Conservation (phyloP, 2,329 filamentous ascomycete species). For the Epichloe festucae region DNA sequence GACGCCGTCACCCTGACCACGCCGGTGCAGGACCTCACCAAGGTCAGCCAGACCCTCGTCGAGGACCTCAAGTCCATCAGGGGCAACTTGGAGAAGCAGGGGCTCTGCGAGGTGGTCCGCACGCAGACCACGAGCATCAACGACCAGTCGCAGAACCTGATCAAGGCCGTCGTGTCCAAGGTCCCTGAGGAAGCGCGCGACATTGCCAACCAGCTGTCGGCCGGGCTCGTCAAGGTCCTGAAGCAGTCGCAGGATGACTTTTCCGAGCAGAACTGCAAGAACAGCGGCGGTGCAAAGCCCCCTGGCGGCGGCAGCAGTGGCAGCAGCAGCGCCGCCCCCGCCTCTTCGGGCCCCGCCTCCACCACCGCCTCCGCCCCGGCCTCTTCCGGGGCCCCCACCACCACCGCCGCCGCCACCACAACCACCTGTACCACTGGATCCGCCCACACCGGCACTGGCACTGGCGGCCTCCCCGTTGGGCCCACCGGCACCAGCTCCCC, state of each 20-base stretch:
- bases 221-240: slow-evolving; percentile 11
- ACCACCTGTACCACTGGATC: neutral
- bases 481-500: neutral
- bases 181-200: slow-evolving; percentile 15
- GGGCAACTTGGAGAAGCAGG: slow-evolving; percentile 13
- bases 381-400: neutral
- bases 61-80: slow-evolving; percentile 14
- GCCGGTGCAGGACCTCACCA: slow-evolving; percentile 11
- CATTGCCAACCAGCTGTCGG: slow-evolving; percentile 15
- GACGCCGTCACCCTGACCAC: slow-evolving; percentile 8
- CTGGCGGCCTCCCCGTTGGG: neutral
- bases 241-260: slow-evolving; percentile 11
- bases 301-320: neutral
- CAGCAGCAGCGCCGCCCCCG: neutral
- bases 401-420: neutral
- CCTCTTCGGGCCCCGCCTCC: neutral
- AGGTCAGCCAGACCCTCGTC: slow-evolving; percentile 11
- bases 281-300: slow-evolving; percentile 2
- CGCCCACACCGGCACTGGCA: neutral
- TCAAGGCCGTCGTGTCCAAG: slow-evolving; percentile 16
- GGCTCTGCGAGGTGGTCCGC: slow-evolving; percentile 14
- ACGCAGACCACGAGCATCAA: slow-evolving; percentile 12
- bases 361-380: neutral
- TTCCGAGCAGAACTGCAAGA: slow-evolving; percentile 16
- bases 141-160: slow-evolving; percentile 13